Evolutionary conservation across 306 rosid species (phyloP).

Genomic region (Inga oerstediana): DNA sequence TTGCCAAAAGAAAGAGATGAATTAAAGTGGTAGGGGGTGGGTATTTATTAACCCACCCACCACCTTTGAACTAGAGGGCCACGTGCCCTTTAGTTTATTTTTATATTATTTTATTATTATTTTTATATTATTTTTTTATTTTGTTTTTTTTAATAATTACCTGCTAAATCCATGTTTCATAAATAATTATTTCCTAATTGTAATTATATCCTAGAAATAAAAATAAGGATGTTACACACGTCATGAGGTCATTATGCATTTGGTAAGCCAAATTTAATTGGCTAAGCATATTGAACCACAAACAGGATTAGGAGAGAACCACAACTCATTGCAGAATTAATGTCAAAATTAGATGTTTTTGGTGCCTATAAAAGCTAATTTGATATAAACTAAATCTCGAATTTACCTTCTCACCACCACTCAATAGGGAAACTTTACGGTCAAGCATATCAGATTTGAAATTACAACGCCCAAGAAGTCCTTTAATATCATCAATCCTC

Average conservation of each 20-base stretch:
- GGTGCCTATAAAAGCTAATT: background rate
- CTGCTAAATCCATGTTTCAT: no score
- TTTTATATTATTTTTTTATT: no score
- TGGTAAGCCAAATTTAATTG: background rate
- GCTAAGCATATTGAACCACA: background rate
- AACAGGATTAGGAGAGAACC: conserved; percentile 17
- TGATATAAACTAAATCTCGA: conserved; percentile 6
- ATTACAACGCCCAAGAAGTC: conserved; percentile 99
- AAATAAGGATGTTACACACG: background rate
- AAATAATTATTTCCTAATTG: no score
- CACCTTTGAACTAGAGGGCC: no score
- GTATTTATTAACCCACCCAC: no score
- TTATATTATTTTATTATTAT: no score
- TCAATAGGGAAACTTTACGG: conserved; percentile 85
- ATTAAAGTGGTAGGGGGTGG: no score
- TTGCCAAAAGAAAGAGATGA: no score
- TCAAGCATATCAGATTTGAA: conserved; percentile 96
- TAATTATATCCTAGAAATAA: no score
- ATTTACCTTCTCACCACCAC: conserved; percentile 99
- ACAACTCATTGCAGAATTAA: conserved; percentile 20
- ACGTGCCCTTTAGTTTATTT: no score
- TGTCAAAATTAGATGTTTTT: conserved; percentile 1
- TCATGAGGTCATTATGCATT: conserved; percentile 3
- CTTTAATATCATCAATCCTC: conserved; percentile 92
- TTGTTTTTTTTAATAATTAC: no score